A percentile compares a stretch with the other conserved stretches of the same genome.
Evolutionary conservation across 345 rosid genomes (phyloP).

Genomic region (Pistacia atlantica): DNA sequence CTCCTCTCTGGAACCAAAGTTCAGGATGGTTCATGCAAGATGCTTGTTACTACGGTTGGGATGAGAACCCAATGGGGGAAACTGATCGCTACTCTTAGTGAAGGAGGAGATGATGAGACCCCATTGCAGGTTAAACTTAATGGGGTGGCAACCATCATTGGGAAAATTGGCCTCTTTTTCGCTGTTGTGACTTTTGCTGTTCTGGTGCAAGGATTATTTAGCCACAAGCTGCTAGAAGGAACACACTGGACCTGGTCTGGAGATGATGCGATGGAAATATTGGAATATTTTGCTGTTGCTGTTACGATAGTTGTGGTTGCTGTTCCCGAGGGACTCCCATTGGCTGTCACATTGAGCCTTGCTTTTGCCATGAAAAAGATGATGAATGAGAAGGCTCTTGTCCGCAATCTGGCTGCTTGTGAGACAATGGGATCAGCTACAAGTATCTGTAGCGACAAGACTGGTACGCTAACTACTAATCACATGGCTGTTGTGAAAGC

Average conservation of each 20-base stretch:
- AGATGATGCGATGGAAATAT: constrained; percentile 65
- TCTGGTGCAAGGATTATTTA: constrained; percentile 69
- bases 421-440: constrained; percentile 98
- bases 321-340: constrained; percentile 91
- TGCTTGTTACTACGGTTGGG: constrained; percentile 87
- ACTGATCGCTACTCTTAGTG: constrained; percentile 79
- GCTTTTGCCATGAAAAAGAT: constrained; percentile 95
- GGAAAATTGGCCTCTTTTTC: constrained; percentile 75
- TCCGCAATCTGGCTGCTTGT: constrained; percentile 85
- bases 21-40: constrained; percentile 75
- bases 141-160: constrained; percentile 80
- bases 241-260: constrained; percentile 66
- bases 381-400: constrained; percentile 93
- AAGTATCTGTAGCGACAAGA: constrained; percentile 84
- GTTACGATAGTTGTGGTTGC: constrained; percentile 96
- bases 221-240: constrained; percentile 49
- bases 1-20: constrained; percentile 80
- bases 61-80: constrained; percentile 94
- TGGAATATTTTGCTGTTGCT: constrained; percentile 78
- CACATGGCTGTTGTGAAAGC: constrained; percentile 84
- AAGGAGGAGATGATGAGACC: constrained; percentile 80
- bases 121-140: constrained; percentile 85
- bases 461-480: constrained; percentile 90
- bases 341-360: constrained; percentile 93
- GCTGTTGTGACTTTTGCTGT: constrained; percentile 81